Base-by-base conservation (phyloP, 2,329 filamentous ascomycete genomes). In the Trichoderma hamatum region DNA sequence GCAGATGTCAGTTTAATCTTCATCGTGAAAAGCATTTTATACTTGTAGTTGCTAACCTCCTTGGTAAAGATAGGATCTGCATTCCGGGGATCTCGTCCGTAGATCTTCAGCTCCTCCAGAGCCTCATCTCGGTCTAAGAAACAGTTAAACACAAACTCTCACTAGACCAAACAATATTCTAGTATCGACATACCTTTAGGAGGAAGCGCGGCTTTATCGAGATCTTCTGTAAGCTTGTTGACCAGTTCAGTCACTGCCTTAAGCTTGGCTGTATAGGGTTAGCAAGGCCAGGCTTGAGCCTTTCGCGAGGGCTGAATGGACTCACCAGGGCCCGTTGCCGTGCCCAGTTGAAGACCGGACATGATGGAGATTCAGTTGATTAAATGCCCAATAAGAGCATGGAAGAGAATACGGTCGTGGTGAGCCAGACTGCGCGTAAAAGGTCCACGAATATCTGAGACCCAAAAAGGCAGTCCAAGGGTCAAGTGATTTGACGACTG, bases 51-150 rank as follows among this genome's bases (percentile, higher is more conserved):
- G 72, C 83, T 72, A 84, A 92, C 93, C 80, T 90, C 83, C 78
- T 88, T 86, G n/a, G 91, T 91, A 80, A 96, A 97, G 69, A 98
- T 95, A 1, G 93, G 91, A 69, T 91, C 91, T 32, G 94, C 89
- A 79, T 92, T 85, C 34, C 82, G 83, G 9, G 90, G 88, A 74
- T 91, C 89, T 70, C 94, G 89, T 7, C 94, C 79, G 72, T 74
- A 78, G 55, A 75, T 75, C 79, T 97, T 97, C 60, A 97, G 84
- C 73, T 93, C 82, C 72, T 90, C 88, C 4, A 91, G 79, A 14
- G 84, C 82, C 11, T 84, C 80, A 73, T 88, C 86, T 71, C 89
- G 86, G 75, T 92, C 92, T 93, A 71, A 19, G 46, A 5, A 24
- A 54, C 24, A 54, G 21, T 59, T 26, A 52, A 30, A 32, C 1